Base-by-base conservation (phyloP, 2,329 filamentous ascomycete genomes). In the Alternaria metachromatica region DNA sequence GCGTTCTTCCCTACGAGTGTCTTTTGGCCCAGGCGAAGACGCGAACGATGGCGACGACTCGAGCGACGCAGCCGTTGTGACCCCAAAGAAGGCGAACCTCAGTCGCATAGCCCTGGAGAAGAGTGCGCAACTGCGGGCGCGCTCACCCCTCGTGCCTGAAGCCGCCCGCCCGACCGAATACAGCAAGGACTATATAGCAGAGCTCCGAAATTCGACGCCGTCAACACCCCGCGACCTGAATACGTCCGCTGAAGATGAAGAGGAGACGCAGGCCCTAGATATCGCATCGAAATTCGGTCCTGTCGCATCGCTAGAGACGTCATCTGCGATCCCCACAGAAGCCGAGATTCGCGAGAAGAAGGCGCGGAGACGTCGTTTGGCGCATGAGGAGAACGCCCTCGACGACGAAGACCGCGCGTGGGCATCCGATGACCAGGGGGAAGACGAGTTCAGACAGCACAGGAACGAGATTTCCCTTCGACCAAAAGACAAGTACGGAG, bases 321-420 rank as follows among this genome's bases (percentile, higher is more conserved):
- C 80, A 55, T 78, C 82, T 30, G 73, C 84, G 6, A 94, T 97
- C 67, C 89, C 95, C 4, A 94, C 91, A 2, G 91, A 94, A 65
- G 88, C 91, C 3, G 92, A 97, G 75, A 97, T 98, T 55, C 87
- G 87, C 26, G 94, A 97, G 80, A 96, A 94, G 83, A 98, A 97
- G 80, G 92, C 93, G 64, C 88, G 96, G 2, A 88, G 95, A 15
- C 91, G 91, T n/a, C 89, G 95, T 1, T 80, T 96, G 11, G 94
- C 94, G 0, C 86, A 89, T 57, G 89, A 94, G 72, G 82, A 92
- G 53, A 88, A 90, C n/a, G 72, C 72, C 58, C 84, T 88, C 59
- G 87, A 82, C 60, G 80, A 80, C 3, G 83, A 84, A 30, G 80
- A 83, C 54, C 77, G 78, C 37, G 78, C 80, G 6, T 80, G 75